A percentile compares a stretch with the other conserved stretches of the same genome.
Evolutionary conservation across 2,329 filamentous ascomycete species (phyloP).

Genomic region (Fusarium oxysporum): DNA sequence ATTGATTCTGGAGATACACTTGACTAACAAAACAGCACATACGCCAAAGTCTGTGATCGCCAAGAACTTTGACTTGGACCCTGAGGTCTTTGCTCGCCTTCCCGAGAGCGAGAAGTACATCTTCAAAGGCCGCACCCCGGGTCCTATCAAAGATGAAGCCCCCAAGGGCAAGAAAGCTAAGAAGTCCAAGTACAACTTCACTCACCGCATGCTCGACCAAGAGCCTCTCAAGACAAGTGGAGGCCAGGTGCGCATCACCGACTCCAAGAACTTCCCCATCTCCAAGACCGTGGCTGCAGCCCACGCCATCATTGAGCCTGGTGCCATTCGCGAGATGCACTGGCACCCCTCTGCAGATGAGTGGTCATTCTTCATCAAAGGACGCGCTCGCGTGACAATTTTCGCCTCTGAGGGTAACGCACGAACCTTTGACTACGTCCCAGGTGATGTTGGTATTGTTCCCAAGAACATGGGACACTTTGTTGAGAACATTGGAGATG

Average conservation of each 20-base stretch:
- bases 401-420: conserved; percentile 77
- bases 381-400: conserved; percentile 78
- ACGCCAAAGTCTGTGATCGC: conserved; percentile 78
- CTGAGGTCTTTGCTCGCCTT: conserved; percentile 76
- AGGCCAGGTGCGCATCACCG: conserved; percentile 78
- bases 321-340: conserved; percentile 82
- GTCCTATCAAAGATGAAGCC: conserved; percentile 72
- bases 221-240: conserved; percentile 70
- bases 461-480: conserved; percentile 84
- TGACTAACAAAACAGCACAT: conserved; percentile 60
- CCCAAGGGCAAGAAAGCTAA: conserved; percentile 71
- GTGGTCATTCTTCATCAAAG: conserved; percentile 83
- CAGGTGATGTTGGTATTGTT: conserved; percentile 82
- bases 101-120: conserved; percentile 79
- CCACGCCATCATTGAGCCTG: conserved; percentile 76
- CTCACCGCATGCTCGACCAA: conserved; percentile 78
- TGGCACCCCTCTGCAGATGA: conserved; percentile 85
- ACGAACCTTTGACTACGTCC: conserved; percentile 79
- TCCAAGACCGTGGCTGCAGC: conserved; percentile 80
- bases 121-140: conserved; percentile 76
- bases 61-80: conserved; percentile 80
- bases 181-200: conserved; percentile 75
- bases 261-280: conserved; percentile 80
- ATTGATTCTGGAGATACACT: fast-evolving
- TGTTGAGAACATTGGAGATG: conserved; percentile 83